A percentile compares a stretch with the other conserved stretches of the same genome.
Evolutionary conservation across 2,329 filamentous ascomycete genomes (phyloP).

Genomic region (Escovopsis weberi): DNA sequence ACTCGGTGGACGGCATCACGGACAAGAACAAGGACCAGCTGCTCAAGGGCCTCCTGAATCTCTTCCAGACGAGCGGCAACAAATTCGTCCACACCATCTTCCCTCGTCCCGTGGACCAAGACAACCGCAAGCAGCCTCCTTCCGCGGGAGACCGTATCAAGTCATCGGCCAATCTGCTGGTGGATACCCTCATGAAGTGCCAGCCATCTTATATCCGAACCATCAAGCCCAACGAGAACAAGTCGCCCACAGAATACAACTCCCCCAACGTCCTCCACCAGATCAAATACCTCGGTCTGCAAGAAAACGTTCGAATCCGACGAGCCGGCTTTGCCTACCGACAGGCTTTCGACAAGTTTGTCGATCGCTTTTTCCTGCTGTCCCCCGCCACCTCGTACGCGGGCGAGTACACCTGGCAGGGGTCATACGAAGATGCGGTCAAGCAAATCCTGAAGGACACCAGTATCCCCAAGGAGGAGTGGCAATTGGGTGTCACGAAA

Average conservation of each 20-base stretch:
- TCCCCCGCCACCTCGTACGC: slow-evolving; percentile 93
- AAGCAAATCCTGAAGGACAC: slow-evolving; percentile 93
- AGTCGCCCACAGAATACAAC: slow-evolving; percentile 88
- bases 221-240: slow-evolving; percentile 99
- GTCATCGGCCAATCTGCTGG: slow-evolving; percentile 82
- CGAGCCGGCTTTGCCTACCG: slow-evolving; percentile 93
- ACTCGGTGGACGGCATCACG: slow-evolving; percentile 90
- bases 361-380: slow-evolving; percentile 89
- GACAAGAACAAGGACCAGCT: slow-evolving; percentile 99
- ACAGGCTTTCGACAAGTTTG: slow-evolving; percentile 95
- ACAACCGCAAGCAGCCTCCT: slow-evolving; percentile 86
- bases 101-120: slow-evolving; percentile 84
- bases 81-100: slow-evolving; percentile 78
- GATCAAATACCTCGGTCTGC: slow-evolving; percentile 97
- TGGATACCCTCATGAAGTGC: slow-evolving; percentile 91
- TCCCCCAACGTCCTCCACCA: slow-evolving; percentile 87
- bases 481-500: slow-evolving; percentile 92
- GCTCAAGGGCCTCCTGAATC: slow-evolving; percentile 79
- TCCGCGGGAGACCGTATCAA: slow-evolving; percentile 96
- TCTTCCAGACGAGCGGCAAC: slow-evolving; percentile 75
- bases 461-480: slow-evolving; percentile 87
- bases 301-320: slow-evolving; percentile 96
- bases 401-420: slow-evolving; percentile 92
- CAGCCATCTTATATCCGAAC: slow-evolving; percentile 96
- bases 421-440: slow-evolving; percentile 73